Percentiles rank a stretch among this genome's conserved stretches.
These are phyloP conservation scores for Fusarium aywerte DNA, from an alignment of 2,329 filamentous ascomycete genomes.

Conservation along the genomic window DNA sequence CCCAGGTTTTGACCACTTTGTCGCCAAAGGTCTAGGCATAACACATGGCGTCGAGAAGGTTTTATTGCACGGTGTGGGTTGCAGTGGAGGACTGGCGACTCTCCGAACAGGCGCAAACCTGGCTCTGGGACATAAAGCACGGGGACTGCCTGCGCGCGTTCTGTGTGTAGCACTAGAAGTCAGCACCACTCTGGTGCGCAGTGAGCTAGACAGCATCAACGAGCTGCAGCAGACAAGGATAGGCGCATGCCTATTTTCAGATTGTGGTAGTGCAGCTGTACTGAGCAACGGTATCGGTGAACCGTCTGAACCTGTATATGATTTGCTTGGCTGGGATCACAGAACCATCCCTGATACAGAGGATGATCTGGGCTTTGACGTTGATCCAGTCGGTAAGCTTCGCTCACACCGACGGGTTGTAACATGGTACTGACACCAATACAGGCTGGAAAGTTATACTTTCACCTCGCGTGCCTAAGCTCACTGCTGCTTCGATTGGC, in stretches of 20 bases:
- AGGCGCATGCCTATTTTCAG: conserved; percentile 74
- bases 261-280: conserved; percentile 74
- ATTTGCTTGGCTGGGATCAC: conserved; percentile 74
- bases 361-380: conserved; percentile 71
- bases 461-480: conserved; percentile 68
- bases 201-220: conserved; percentile 72
- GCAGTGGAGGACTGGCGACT: conserved; percentile 70
- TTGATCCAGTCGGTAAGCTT: conserved; percentile 66
- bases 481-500: conserved; percentile 62
- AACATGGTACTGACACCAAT: conserved; percentile 27
- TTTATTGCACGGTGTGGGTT: conserved; percentile 73
- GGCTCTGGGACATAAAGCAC: conserved; percentile 69
- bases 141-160: conserved; percentile 69
- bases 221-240: conserved; percentile 70
- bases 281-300: conserved; percentile 71
- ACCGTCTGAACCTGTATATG: conserved; percentile 60
- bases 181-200: conserved; percentile 69
- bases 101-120: conserved; percentile 74
- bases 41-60: conserved; percentile 70
- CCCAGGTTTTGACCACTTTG: conserved; percentile 74
- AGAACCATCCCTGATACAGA: conserved; percentile 70
- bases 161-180: conserved; percentile 73
- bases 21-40: conserved; percentile 68
- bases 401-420: background rate
- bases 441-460: conserved; percentile 74